A percentile compares a stretch with the other conserved stretches of the same genome.
Conservation (phyloP, 2,329 filamentous ascomycete species). For the Arthrobotrys megalospora region DNA sequence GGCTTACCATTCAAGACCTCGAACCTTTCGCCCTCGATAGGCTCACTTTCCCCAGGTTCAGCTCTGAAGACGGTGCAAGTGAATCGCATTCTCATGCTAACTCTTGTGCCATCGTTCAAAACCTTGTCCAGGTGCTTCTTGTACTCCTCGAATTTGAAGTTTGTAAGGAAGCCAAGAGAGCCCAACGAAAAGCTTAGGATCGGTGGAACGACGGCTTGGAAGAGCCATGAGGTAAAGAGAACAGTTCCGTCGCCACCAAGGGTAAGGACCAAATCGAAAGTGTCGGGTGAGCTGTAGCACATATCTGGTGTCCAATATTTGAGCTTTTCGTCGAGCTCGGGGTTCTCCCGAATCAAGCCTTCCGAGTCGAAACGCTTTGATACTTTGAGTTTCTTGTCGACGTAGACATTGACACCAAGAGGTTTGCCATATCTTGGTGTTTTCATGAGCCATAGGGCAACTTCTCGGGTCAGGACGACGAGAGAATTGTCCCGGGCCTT, state of each 20-base stretch:
- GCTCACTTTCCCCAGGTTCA: constrained; percentile 72
- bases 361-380: constrained; percentile 89
- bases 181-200: constrained; percentile 88
- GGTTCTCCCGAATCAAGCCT: constrained; percentile 80
- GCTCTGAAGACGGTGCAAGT: constrained; percentile 95
- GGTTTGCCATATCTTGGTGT: constrained; percentile 92
- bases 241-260: constrained; percentile 90
- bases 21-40: constrained; percentile 93
- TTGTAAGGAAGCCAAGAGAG: constrained; percentile 89
- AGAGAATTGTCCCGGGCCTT: constrained; percentile 96
- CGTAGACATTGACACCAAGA: constrained; percentile 95
- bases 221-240: constrained; percentile 91
- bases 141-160: constrained; percentile 89
- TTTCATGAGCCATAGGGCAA: constrained; percentile 87
- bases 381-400: constrained; percentile 92
- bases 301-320: constrained; percentile 97
- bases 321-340: constrained; percentile 85
- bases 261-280: constrained; percentile 93
- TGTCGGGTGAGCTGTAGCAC: constrained; percentile 93
- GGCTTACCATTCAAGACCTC: constrained; percentile 83
- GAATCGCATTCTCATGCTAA: constrained; percentile 98
- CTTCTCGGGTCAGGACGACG: constrained; percentile 87
- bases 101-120: constrained; percentile 97
- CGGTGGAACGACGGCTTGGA: constrained; percentile 88
- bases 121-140: constrained; percentile 87